Evolutionary conservation across 768 basidiomycete species (phyloP), one percentile per base, ranked within the genome.

Genomic region (Pulveroboletus sp.): DNA sequence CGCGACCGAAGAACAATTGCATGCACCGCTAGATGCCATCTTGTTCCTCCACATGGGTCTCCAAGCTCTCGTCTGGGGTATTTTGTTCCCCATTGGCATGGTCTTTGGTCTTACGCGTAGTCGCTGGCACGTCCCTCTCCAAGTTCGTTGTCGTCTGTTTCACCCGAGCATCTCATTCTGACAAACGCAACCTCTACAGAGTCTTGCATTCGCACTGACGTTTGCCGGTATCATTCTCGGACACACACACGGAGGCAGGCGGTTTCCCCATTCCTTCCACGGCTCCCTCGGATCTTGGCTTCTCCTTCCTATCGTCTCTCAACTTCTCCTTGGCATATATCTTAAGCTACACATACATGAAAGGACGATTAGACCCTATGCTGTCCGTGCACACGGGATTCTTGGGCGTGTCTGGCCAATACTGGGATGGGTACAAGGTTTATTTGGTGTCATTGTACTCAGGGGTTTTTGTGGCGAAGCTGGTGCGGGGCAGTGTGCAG

Each of bases 321-420:
- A 96, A 69, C 72, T 88, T 10, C 58, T 65, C 21, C 72, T 92
- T 42, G 94, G 94, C 5, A 78, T 91, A 39, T 97, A 95, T 69
- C 83, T 97, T 58, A 96, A 95, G 69, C 71, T 94, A 7, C 94
- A 96, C 66, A 84, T 96, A 26, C 77, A 93, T 54, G 90, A 95
- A 68, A 75, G 76, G 51, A 80, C 83, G 2, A 54, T 84, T 9
- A 77, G 93, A 36, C 86, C 86, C 1, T 86, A 76, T 61, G 82
- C 83, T 0, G 87, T 91, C 5, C 66, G 71, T 4, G 71, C 72
- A 1, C 93, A 95, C 57, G 85, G 89, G 0, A 58, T 89, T n/a
- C 69, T 96, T 14, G 93, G 93, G 13, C 93, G 87, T 64, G 54
- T 73, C 9, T 96, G 88, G 64, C 93, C 93, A 0, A 70, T 95